Conservation (phyloP, 495 filamentous ascomycete genomes). For the Daldinia concentrica region DNA sequence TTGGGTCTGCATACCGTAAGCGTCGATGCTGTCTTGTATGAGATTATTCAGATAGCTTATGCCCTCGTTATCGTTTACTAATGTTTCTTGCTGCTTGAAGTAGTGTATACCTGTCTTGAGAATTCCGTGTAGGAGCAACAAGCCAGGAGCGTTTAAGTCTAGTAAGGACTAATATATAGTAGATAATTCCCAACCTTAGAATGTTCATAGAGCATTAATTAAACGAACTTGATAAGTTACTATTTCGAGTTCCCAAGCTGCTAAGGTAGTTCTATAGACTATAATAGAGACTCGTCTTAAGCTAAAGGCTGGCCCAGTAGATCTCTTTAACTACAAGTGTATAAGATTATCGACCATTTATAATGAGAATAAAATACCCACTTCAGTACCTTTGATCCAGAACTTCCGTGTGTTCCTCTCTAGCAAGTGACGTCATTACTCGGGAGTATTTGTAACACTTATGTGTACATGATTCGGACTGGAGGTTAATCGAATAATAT, state of each 20-base stretch:
- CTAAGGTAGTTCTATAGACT: background rate
- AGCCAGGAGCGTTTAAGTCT: background rate
- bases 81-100: background rate
- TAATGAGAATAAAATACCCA: too few species aligned
- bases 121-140: background rate
- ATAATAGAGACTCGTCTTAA: background rate
- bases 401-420: background rate
- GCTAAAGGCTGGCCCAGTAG: background rate
- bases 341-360: background rate
- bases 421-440: conserved; percentile 25
- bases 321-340: background rate
- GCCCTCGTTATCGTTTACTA: background rate
- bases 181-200: too few species aligned
- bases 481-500: background rate
- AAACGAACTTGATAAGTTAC: too few species aligned
- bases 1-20: conserved; percentile 2
- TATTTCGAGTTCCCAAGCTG: too few species aligned
- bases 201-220: too few species aligned
- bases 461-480: background rate
- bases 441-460: background rate
- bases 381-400: background rate
- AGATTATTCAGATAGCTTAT: conserved; percentile 12
- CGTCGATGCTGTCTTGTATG: conserved; percentile 1
- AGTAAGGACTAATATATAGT: too few species aligned
- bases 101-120: background rate